Conservation (phyloP, 1,139 yeast genomes). For the Hyphopichia wangnamkhiaoensis region DNA sequence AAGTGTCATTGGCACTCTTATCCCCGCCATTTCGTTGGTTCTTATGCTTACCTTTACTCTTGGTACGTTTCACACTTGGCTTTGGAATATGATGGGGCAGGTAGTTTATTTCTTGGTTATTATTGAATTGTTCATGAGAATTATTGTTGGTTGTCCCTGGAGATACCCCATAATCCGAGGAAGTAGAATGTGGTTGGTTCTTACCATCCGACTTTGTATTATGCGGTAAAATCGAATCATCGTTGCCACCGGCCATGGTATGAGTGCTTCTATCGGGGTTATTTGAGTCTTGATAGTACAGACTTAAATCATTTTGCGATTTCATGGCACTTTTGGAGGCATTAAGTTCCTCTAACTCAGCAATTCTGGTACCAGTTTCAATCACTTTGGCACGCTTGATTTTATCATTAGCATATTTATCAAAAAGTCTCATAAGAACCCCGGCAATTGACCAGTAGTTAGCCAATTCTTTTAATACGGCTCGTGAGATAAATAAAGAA, state of each 20-base stretch:
- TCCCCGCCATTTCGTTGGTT: neutral
- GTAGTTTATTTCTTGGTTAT: constrained; percentile 20
- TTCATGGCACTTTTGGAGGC: constrained; percentile 30
- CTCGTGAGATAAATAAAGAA: constrained; percentile 53
- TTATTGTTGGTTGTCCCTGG: constrained; percentile 20
- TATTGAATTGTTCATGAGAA: no score
- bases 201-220: no score
- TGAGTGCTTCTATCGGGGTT: constrained; percentile 4
- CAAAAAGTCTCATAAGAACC: constrained; percentile 42
- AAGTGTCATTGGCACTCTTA: constrained; percentile 8
- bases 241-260: no score
- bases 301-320: constrained; percentile 20
- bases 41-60: constrained; percentile 1
- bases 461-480: constrained; percentile 55
- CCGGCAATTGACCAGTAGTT: constrained; percentile 48
- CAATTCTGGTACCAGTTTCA: constrained; percentile 39
- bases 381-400: constrained; percentile 46
- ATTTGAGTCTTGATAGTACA: constrained; percentile 20
- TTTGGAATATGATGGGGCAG: constrained; percentile 9
- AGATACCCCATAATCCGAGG: constrained; percentile 26
- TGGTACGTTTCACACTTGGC: constrained; percentile 4
- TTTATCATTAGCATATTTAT: constrained; percentile 49
- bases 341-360: constrained; percentile 37
- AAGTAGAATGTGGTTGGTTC: no score
- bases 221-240: constrained; percentile 1